Percentiles rank a stretch among this genome's conserved stretches.
phyloP scores from a whole-genome alignment of 176 grass and related monocot genomes.

The Triticum turgidum region DNA sequence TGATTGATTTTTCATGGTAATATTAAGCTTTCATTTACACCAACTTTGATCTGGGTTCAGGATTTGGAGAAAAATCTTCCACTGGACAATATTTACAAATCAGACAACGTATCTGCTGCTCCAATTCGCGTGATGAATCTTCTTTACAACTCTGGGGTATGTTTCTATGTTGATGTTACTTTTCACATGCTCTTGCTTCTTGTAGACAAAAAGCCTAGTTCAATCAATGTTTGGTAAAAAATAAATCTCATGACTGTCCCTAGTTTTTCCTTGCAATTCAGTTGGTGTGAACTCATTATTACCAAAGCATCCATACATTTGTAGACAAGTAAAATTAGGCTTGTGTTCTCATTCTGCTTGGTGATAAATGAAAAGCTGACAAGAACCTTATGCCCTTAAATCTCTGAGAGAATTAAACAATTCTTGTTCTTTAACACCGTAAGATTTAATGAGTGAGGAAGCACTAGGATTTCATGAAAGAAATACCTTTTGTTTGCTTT shows the following conservation, averaged over 20 bases:
- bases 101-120: conserved; percentile 76
- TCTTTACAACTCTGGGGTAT: conserved; percentile 91
- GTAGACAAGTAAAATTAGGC: background rate
- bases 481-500: conserved; percentile 2
- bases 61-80: conserved; percentile 94
- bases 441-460: background rate
- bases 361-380: background rate
- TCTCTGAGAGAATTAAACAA: background rate
- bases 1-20: conserved; percentile 14
- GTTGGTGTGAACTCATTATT: background rate
- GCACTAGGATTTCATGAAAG: conserved; percentile 17
- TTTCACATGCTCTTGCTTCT: conserved; percentile 12
- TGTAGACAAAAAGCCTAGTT: background rate
- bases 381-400: background rate
- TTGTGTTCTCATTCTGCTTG: conserved; percentile 3
- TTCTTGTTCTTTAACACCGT: background rate
- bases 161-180: conserved; percentile 26
- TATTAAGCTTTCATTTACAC: conserved; percentile 25
- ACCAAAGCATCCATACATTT: background rate
- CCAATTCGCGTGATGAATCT: conserved; percentile 93
- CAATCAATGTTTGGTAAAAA: conserved; percentile 6
- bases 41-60: conserved; percentile 36
- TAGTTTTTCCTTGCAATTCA: background rate
- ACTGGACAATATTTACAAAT: conserved; percentile 86
- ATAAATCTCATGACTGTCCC: background rate